phyloP scores from a whole-genome alignment of 495 filamentous ascomycete species.

The Penicillium samsonianum region DNA sequence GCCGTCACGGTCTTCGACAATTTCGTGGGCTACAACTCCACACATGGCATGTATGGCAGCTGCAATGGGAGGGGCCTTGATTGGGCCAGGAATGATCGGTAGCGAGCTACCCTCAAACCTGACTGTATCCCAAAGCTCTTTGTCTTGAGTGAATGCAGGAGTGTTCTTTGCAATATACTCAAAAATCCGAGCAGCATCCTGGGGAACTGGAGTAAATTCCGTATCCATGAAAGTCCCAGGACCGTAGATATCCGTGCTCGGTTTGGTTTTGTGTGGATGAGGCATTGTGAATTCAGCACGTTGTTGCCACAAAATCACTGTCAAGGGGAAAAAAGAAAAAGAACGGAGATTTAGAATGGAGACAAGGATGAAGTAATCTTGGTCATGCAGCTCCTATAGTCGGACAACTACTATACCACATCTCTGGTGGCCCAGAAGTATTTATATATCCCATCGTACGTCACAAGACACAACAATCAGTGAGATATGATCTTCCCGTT shows the following conservation, averaged over 20 bases:
- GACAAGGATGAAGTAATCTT: not conserved
- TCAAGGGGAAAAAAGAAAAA: too few relatives aligned
- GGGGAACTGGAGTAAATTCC: slow-evolving; percentile 23
- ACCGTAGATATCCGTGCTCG: slow-evolving; percentile 26
- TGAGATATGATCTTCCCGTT: not conserved
- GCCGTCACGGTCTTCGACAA: slow-evolving; percentile 29
- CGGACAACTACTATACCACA: too few relatives aligned
- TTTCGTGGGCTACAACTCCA: slow-evolving; percentile 31
- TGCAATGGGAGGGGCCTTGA: slow-evolving; percentile 27
- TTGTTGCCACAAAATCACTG: too few relatives aligned
- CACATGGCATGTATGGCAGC: slow-evolving; percentile 35
- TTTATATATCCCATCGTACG: not conserved
- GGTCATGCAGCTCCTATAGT: not conserved
- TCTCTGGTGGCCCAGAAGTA: not conserved
- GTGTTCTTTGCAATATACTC: slow-evolving; percentile 25
- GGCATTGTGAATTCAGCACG: not conserved
- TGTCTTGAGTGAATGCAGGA: slow-evolving; percentile 29
- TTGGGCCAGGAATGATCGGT: slow-evolving; percentile 32
- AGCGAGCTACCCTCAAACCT: slow-evolving; percentile 25
- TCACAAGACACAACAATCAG: not conserved
- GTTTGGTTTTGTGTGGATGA: slow-evolving; percentile 13
- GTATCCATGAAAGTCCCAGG: slow-evolving; percentile 35
- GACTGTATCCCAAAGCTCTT: slow-evolving; percentile 28
- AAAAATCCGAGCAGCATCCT: slow-evolving; percentile 32
- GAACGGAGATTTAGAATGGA: not conserved